Percentiles rank a stretch among this genome's conserved stretches.
phyloP scores from a whole-genome alignment of 2,329 filamentous ascomycete species.

The Curvularia spicifera region DNA sequence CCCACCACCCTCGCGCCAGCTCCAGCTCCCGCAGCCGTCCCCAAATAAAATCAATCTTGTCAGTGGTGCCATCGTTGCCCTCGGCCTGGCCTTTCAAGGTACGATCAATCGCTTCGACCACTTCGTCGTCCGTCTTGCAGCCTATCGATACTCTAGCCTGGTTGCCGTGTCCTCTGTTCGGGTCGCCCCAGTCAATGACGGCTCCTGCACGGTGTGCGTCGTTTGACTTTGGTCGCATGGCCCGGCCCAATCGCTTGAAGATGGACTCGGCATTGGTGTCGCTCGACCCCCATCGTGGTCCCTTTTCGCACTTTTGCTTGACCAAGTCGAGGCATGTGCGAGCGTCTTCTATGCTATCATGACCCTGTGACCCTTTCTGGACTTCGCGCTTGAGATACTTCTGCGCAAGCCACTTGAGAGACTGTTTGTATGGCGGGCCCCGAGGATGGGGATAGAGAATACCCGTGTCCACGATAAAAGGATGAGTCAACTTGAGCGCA shows the following conservation, averaged over 20 bases:
- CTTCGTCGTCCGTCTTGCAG: conserved; percentile 63
- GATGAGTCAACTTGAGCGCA: conserved; percentile 84
- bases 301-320: conserved; percentile 94
- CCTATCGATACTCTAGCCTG: conserved; percentile 63
- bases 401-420: conserved; percentile 85
- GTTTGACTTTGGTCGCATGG: conserved; percentile 58
- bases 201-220: conserved; percentile 61
- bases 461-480: conserved; percentile 91
- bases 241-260: conserved; percentile 74
- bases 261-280: conserved; percentile 84
- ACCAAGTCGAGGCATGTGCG: conserved; percentile 89
- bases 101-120: conserved; percentile 63
- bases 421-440: conserved; percentile 87
- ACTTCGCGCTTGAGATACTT: conserved; percentile 88
- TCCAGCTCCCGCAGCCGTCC: conserved; percentile 68
- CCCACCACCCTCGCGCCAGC: conserved; percentile 66
- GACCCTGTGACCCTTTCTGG: conserved; percentile 79
- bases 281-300: conserved; percentile 80
- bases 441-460: conserved; percentile 89
- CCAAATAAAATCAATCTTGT: conserved; percentile 68
- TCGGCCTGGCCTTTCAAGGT: conserved; percentile 58
- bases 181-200: conserved; percentile 89
- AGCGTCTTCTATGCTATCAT: conserved; percentile 93
- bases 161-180: conserved; percentile 65
- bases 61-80: conserved; percentile 52